Evolutionary conservation across 2,329 filamentous ascomycete species (phyloP).

Genomic region (Periconia macrospinosa): DNA sequence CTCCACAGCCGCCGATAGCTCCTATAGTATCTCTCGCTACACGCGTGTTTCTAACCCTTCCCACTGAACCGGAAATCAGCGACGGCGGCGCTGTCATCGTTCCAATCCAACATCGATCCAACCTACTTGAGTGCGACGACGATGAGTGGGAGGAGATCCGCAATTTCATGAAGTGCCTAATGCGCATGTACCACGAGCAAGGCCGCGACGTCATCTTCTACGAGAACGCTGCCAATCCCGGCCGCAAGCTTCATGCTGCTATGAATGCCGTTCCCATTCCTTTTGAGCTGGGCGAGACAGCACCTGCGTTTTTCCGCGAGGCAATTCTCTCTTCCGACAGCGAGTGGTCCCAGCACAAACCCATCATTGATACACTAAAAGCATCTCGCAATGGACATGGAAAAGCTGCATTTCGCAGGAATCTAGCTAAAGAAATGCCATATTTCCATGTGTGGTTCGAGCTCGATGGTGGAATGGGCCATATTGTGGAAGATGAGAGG

Average conservation of each 20-base stretch:
- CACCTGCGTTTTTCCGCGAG: slow-evolving; percentile 93
- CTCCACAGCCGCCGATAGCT: slow-evolving; percentile 69
- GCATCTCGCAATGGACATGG: slow-evolving; percentile 69
- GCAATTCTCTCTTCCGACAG: slow-evolving; percentile 85
- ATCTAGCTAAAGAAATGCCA: slow-evolving; percentile 91
- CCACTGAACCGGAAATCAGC: slow-evolving; percentile 85
- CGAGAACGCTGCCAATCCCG: slow-evolving; percentile 86
- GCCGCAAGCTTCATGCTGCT: slow-evolving; percentile 78
- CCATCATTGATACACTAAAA: slow-evolving; percentile 84
- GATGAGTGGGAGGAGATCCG: slow-evolving; percentile 99
- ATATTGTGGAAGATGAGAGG: slow-evolving; percentile 83
- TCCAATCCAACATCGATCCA: slow-evolving; percentile 81
- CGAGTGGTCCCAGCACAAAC: slow-evolving; percentile 94
- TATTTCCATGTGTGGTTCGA: slow-evolving; percentile 98
- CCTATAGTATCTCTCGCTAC: slow-evolving; percentile 86
- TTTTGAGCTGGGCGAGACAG: slow-evolving; percentile 85
- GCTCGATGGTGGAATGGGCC: slow-evolving; percentile 87
- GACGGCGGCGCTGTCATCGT: slow-evolving; percentile 85
- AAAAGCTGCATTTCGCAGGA: slow-evolving; percentile 77
- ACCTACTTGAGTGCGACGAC: slow-evolving; percentile 96
- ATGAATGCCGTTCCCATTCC: slow-evolving; percentile 86
- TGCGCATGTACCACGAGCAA: slow-evolving; percentile 90
- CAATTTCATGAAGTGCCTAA: slow-evolving; percentile 98
- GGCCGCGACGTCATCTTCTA: slow-evolving; percentile 94
- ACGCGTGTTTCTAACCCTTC: slow-evolving; percentile 81